Percentiles rank a stretch among this genome's conserved stretches.
phyloP scores from a whole-genome alignment of 805 yeast genomes.

The Zygosaccharomyces bailii region DNA sequence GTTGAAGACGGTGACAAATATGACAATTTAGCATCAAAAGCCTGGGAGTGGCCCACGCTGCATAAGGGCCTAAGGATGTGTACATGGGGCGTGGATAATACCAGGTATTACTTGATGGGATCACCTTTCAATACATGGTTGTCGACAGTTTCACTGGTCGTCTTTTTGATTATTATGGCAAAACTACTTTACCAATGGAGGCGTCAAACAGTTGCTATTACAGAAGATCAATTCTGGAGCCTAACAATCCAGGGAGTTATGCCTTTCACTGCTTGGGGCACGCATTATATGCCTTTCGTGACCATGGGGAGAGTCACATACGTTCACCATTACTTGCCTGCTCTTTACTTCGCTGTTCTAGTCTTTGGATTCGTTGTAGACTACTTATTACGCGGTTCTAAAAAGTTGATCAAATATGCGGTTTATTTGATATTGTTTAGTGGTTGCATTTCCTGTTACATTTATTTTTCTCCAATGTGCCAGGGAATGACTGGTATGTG shows the following conservation, averaged over 20 bases:
- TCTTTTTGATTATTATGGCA: conserved; percentile 43
- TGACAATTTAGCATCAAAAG: conserved; percentile 66
- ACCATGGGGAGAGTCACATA: conserved; percentile 96
- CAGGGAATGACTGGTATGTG: conserved; percentile 74
- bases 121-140: conserved; percentile 79
- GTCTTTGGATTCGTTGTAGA: conserved; percentile 43
- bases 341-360: conserved; percentile 87
- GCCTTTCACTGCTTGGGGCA: conserved; percentile 88
- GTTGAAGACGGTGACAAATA: conserved; percentile 73
- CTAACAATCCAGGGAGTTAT: conserved; percentile 65
- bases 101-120: conserved; percentile 67
- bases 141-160: conserved; percentile 56
- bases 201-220: conserved; percentile 56
- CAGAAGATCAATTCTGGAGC: conserved; percentile 39
- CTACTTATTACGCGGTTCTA: conserved; percentile 23
- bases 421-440: conserved; percentile 47
- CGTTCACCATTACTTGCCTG: conserved; percentile 95
- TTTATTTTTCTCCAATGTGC: conserved; percentile 61
- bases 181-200: conserved; percentile 55
- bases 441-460: conserved; percentile 52
- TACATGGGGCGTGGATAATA: conserved; percentile 58
- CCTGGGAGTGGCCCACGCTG: conserved; percentile 90
- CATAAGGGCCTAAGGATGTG: conserved; percentile 73
- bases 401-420: conserved; percentile 26
- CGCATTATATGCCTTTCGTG: conserved; percentile 85